A percentile compares a stretch with the other conserved stretches of the same genome.
phyloP scores from a whole-genome alignment of 176 grass and related monocot genomes.

The Oryza punctata region DNA sequence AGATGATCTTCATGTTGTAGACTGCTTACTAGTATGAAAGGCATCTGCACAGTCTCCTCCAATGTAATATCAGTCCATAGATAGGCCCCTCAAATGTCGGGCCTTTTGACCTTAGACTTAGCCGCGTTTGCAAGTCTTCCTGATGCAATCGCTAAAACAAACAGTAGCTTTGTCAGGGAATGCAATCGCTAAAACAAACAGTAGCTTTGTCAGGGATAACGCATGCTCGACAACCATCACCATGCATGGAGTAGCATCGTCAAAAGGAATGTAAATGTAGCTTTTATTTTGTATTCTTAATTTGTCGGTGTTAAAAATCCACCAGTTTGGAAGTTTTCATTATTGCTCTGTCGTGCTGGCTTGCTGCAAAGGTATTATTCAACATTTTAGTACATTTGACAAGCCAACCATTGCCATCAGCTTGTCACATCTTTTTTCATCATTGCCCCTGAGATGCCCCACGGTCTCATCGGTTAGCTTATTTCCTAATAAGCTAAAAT shows the following conservation, averaged over 20 bases:
- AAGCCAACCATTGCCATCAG: neutral
- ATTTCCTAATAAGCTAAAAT: no score
- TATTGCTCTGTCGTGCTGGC: neutral
- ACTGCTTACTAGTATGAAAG: neutral
- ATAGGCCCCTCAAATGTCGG: neutral
- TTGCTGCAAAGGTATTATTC: slow-evolving; percentile 10
- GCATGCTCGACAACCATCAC: slow-evolving; percentile 1
- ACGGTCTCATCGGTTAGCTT: no score
- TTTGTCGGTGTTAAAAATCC: slow-evolving; percentile 20
- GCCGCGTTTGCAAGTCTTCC: neutral
- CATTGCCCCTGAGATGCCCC: neutral
- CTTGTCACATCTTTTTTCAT: neutral
- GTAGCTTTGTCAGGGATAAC: slow-evolving; percentile 12
- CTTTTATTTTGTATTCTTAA: neutral
- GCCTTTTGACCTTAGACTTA: slow-evolving; percentile 17
- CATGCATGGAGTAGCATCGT: slow-evolving; percentile 2
- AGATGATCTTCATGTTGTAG: neutral
- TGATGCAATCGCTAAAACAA: neutral
- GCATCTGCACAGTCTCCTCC: neutral
- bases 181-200: neutral
- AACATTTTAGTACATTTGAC: neutral
- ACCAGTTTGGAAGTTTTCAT: slow-evolving; percentile 41
- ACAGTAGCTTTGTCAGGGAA: slow-evolving; percentile 11
- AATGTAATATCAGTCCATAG: neutral
- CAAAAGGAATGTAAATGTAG: slow-evolving; percentile 49